phyloP scores from a whole-genome alignment of 2,329 filamentous ascomycete genomes.

The Diaporthe humulicola region DNA sequence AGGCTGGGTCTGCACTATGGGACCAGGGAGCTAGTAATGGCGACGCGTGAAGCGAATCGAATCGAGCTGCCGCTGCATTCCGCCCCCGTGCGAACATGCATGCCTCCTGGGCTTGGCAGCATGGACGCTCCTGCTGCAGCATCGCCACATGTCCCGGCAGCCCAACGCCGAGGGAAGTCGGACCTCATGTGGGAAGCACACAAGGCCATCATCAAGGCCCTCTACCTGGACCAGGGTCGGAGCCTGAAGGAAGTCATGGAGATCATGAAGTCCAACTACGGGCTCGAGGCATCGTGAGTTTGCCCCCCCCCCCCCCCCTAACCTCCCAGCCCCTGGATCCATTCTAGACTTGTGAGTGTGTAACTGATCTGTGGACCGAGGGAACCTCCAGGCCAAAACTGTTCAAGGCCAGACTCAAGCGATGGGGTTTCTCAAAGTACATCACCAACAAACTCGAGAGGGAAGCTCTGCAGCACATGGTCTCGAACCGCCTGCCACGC shows the following conservation, averaged over 20 bases:
- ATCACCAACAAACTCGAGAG: constrained; percentile 9
- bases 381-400: neutral
- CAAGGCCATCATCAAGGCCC: neutral
- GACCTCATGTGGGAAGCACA: neutral
- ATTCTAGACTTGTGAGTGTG: neutral
- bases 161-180: neutral
- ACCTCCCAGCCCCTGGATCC: too few relatives aligned
- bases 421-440: constrained; percentile 15
- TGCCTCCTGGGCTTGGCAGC: neutral
- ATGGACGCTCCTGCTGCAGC: neutral
- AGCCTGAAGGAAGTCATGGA: constrained; percentile 17
- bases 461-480: constrained; percentile 9
- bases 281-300: constrained; percentile 21
- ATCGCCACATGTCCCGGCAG: neutral
- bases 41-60: neutral
- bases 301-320: too few relatives aligned
- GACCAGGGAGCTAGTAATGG: neutral
- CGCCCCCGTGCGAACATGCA: too few relatives aligned
- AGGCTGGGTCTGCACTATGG: neutral
- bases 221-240: neutral
- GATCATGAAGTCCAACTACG: neutral
- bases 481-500: neutral
- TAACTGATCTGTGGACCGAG: neutral
- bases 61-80: neutral
- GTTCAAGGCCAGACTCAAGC: constrained; percentile 4